phyloP scores from a whole-genome alignment of 2,329 filamentous ascomycete species.

The Pseudonectria foliicola region DNA sequence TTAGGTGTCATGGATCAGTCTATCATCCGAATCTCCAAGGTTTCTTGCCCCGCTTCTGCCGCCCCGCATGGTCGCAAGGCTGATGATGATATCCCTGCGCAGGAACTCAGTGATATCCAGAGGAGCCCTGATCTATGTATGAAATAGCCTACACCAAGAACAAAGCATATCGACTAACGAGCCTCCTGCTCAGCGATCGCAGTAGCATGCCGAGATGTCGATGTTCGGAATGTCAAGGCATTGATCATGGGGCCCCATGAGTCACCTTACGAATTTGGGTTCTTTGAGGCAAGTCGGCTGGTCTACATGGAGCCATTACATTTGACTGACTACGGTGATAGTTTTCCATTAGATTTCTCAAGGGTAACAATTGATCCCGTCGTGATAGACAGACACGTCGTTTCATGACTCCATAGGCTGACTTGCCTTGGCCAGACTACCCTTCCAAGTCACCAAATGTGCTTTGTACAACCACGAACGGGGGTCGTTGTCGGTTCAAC shows the following conservation, averaged over 20 bases:
- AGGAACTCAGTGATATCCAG: conserved; percentile 85
- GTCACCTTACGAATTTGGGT: conserved; percentile 94
- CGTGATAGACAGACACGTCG: conserved; percentile 4
- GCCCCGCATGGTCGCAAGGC: conserved; percentile 8
- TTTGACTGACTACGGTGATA: conserved; percentile 24
- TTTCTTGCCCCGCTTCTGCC: conserved; percentile 31
- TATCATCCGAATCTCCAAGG: conserved; percentile 80
- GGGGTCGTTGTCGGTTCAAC: conserved; percentile 84
- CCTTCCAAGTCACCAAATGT: conserved; percentile 60
- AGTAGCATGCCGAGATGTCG: conserved; percentile 78
- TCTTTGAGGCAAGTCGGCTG: conserved; percentile 68
- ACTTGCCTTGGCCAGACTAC: conserved; percentile 56
- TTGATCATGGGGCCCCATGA: conserved; percentile 89
- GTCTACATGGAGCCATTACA: neutral
- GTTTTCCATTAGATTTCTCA: conserved; percentile 72
- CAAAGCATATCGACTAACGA: conserved; percentile 1
- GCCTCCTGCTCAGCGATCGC: conserved; percentile 57
- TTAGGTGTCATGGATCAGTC: conserved; percentile 58
- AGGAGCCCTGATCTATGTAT: conserved; percentile 76
- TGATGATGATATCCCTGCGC: conserved; percentile 7
- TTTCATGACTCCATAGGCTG: conserved; percentile 3
- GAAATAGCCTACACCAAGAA: conserved; percentile 22
- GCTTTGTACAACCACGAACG: conserved; percentile 75
- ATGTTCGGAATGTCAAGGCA: conserved; percentile 81
- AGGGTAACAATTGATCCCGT: conserved; percentile 43